These are phyloP conservation scores for Amesomyces nigricolor DNA, from an alignment of 2,329 filamentous ascomycete genomes.

Conservation along the genomic window DNA sequence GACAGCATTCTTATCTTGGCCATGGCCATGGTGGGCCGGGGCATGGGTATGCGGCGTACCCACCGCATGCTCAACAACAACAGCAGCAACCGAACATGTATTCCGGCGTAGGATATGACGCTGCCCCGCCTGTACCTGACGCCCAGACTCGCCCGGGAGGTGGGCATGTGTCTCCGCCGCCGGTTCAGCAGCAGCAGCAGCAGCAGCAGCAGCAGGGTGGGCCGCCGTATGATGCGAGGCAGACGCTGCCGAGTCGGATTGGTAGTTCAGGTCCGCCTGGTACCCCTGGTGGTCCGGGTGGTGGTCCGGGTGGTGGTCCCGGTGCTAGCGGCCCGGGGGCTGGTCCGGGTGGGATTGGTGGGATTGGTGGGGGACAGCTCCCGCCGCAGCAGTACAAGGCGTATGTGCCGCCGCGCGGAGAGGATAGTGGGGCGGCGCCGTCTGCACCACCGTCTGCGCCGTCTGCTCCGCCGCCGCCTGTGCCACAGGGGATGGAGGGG, in stretches of 20 bases:
- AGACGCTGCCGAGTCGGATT: conserved; percentile 41
- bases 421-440: conserved; percentile 26
- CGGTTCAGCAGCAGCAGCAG: conserved; percentile 32
- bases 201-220: conserved; percentile 32
- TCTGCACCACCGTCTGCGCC: conserved; percentile 35
- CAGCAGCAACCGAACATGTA: not conserved
- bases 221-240: conserved; percentile 43
- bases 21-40: conserved; percentile 37
- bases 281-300: too few relatives aligned
- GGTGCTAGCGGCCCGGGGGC: not conserved
- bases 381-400: conserved; percentile 53
- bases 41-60: conserved; percentile 34
- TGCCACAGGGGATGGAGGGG: conserved; percentile 12
- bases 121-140: not conserved
- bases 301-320: too few relatives aligned
- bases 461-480: conserved; percentile 30
- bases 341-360: not conserved
- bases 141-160: conserved; percentile 19
- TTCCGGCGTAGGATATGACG: not conserved
- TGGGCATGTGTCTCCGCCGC: conserved; percentile 36
- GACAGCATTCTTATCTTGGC: conserved; percentile 35
- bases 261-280: not conserved
- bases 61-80: conserved; percentile 17
- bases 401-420: conserved; percentile 44
- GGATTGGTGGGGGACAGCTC: conserved; percentile 28